Evolutionary conservation across 2,329 filamentous ascomycete genomes (phyloP).

Genomic region (Diaporthe batatas): DNA sequence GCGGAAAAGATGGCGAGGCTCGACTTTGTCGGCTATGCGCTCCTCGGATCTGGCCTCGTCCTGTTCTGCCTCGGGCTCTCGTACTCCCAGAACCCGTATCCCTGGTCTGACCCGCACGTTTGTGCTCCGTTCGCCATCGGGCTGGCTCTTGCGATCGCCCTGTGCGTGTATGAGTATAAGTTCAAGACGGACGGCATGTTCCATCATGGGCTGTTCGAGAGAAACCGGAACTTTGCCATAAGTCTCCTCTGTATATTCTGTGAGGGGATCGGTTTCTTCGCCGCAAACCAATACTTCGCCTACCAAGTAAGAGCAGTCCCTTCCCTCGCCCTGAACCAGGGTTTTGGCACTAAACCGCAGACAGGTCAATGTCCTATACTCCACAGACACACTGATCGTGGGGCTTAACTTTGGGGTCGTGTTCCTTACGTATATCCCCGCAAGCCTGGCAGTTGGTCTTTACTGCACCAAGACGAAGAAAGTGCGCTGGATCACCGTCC

Average conservation of each 20-base stretch:
- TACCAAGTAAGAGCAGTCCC: slow-evolving; percentile 47
- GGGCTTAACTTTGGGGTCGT: slow-evolving; percentile 52
- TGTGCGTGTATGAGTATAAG: slow-evolving; percentile 53
- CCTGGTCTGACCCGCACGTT: slow-evolving; percentile 54
- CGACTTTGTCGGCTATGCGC: slow-evolving; percentile 56
- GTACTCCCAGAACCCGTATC: slow-evolving; percentile 55
- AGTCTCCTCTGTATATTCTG: slow-evolving; percentile 52
- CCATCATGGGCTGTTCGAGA: slow-evolving; percentile 55
- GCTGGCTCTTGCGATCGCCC: slow-evolving; percentile 45
- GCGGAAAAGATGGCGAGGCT: slow-evolving; percentile 52
- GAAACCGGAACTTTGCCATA: slow-evolving; percentile 54
- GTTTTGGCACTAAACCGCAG: not conserved
- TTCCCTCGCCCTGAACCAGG: not conserved
- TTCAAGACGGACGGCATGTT: slow-evolving; percentile 57
- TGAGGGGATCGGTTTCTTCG: slow-evolving; percentile 56
- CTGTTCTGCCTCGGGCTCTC: slow-evolving; percentile 56
- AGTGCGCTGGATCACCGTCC: slow-evolving; percentile 47
- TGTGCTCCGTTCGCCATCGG: slow-evolving; percentile 54
- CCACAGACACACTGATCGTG: slow-evolving; percentile 51
- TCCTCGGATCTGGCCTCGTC: slow-evolving; percentile 52
- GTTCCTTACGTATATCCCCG: slow-evolving; percentile 50
- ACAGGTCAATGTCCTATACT: slow-evolving; percentile 51
- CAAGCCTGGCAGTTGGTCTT: slow-evolving; percentile 49
- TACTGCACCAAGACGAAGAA: slow-evolving; percentile 50
- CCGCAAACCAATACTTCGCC: slow-evolving; percentile 59